phyloP scores from a whole-genome alignment of 2,329 filamentous ascomycete species.

The Pseudopyricularia javanii region DNA sequence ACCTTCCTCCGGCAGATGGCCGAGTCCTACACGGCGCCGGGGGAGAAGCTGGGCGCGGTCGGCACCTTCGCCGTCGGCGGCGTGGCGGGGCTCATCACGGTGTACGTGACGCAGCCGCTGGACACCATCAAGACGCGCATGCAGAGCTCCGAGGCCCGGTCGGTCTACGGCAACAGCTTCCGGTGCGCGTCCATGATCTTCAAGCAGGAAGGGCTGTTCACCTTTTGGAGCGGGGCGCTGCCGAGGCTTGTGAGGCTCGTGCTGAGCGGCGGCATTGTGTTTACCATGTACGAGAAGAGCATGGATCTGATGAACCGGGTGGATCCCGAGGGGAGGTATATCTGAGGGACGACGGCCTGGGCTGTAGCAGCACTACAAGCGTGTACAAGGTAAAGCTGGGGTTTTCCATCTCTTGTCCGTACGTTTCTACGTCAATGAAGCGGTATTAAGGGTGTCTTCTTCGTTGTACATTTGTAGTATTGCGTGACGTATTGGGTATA shows the following conservation, averaged over 20 bases:
- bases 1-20: conserved; percentile 84
- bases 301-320: conserved; percentile 74
- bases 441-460: neutral
- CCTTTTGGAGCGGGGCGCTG: conserved; percentile 88
- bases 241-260: conserved; percentile 76
- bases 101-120: conserved; percentile 62
- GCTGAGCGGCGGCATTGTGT: conserved; percentile 90
- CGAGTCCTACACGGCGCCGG: conserved; percentile 82
- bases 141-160: conserved; percentile 84
- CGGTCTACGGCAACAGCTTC: conserved; percentile 76
- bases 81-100: conserved; percentile 80
- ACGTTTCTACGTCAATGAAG: neutral
- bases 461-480: conserved; percentile 1
- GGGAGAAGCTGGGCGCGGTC: conserved; percentile 80
- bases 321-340: conserved; percentile 75
- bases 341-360: conserved; percentile 32
- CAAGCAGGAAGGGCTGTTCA: conserved; percentile 76
- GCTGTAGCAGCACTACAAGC: neutral
- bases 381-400: too few species aligned
- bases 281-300: conserved; percentile 96
- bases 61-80: conserved; percentile 89
- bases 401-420: neutral
- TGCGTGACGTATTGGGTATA: neutral
- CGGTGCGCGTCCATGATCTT: conserved; percentile 74
- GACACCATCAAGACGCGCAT: conserved; percentile 97